Conservation (phyloP, 129 eudicot species). For the Lactuca saligna region DNA sequence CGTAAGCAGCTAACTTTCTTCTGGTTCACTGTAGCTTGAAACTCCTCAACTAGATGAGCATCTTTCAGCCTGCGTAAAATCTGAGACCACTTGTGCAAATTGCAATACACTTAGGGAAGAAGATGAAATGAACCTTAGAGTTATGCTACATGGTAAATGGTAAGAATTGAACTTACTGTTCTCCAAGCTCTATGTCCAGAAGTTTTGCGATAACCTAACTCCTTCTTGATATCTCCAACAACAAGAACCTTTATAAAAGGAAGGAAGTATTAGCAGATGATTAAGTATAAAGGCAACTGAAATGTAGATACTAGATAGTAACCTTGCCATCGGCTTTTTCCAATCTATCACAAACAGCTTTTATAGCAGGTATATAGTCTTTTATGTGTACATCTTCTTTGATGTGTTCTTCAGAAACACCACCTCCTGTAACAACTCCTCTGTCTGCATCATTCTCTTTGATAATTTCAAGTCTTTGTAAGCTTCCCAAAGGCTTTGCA, state of each 20-base stretch:
- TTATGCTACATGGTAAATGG: not conserved
- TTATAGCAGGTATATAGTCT: slow-evolving; percentile 66
- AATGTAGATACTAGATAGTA: not conserved
- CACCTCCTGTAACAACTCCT: slow-evolving; percentile 35
- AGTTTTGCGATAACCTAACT: slow-evolving; percentile 66
- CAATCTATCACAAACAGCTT: slow-evolving; percentile 77
- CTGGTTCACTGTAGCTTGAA: slow-evolving; percentile 51
- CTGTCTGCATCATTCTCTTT: slow-evolving; percentile 61
- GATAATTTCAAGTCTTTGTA: slow-evolving; percentile 80
- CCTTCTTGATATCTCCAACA: slow-evolving; percentile 73
- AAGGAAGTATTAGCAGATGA: slow-evolving; percentile 11
- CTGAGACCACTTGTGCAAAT: slow-evolving; percentile 36
- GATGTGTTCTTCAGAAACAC: slow-evolving; percentile 43
- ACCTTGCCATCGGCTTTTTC: slow-evolving; percentile 91
- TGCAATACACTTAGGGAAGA: slow-evolving; percentile 2
- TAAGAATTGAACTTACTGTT: slow-evolving; percentile 46
- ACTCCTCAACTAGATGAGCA: slow-evolving; percentile 65
- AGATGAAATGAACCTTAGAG: slow-evolving; percentile 10
- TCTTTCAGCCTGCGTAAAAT: slow-evolving; percentile 66
- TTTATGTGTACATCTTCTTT: slow-evolving; percentile 17
- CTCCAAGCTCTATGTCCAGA: slow-evolving; percentile 86
- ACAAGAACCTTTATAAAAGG: slow-evolving; percentile 59
- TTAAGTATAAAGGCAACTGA: slow-evolving; percentile 16
- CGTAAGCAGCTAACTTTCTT: slow-evolving; percentile 78
- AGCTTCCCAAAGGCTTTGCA: slow-evolving; percentile 75